Evolutionary conservation across 805 yeast genomes (phyloP).

Genomic region (Candida rishiriensis): DNA sequence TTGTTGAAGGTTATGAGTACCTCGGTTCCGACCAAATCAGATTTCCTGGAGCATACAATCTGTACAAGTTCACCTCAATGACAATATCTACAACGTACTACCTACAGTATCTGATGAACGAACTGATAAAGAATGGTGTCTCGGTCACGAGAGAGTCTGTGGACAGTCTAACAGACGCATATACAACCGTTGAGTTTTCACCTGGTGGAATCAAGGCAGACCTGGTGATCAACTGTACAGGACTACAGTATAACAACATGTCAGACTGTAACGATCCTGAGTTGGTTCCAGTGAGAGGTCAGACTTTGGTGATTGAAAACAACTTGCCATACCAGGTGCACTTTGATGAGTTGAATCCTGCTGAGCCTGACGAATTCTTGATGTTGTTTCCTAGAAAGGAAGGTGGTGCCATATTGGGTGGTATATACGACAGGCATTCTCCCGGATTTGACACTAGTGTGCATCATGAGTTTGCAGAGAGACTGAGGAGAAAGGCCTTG

Average conservation of each 20-base stretch:
- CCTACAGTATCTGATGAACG: constrained; percentile 44
- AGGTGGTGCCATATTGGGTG: constrained; percentile 65
- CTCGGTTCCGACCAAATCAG: constrained; percentile 26
- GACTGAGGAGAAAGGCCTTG: constrained; percentile 39
- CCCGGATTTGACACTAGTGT: constrained; percentile 26
- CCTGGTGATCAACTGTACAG: constrained; percentile 54
- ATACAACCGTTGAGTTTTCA: constrained; percentile 19
- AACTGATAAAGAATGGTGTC: constrained; percentile 44
- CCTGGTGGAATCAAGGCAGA: constrained; percentile 29
- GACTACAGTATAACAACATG: constrained; percentile 41
- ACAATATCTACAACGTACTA: constrained; percentile 60
- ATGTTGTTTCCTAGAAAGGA: constrained; percentile 64
- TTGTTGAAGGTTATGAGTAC: constrained; percentile 37
- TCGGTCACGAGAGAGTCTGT: constrained; percentile 38
- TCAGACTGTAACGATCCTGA: constrained; percentile 47
- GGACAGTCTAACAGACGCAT: constrained; percentile 41
- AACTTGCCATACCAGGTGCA: constrained; percentile 34
- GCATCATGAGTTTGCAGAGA: constrained; percentile 45
- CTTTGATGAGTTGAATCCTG: constrained; percentile 27
- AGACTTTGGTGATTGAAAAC: constrained; percentile 50
- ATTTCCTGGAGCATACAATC: constrained; percentile 33
- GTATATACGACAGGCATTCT: constrained; percentile 31
- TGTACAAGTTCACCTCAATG: constrained; percentile 44
- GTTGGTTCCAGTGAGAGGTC: constrained; percentile 54
- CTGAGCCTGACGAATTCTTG: constrained; percentile 42